Percentiles rank a stretch among this genome's conserved stretches.
Evolutionary conservation across 768 basidiomycete genomes (phyloP).

Genomic region (Hortiboletus campestris): DNA sequence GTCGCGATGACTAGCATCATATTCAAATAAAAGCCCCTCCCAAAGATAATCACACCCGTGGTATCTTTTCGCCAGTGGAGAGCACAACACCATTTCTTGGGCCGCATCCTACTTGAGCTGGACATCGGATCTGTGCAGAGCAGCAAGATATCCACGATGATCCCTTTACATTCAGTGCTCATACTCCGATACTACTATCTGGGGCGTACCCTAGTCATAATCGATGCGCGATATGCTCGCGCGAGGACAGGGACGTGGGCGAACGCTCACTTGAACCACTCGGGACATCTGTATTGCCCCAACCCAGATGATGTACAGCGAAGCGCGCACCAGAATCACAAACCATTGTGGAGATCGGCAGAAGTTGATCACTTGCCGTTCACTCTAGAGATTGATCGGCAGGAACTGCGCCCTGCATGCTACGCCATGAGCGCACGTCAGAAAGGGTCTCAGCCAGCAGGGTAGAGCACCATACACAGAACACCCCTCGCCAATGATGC

Average conservation of each 20-base stretch:
- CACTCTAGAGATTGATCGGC: constrained; percentile 52
- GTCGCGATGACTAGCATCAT: not conserved
- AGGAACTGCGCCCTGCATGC: constrained; percentile 55
- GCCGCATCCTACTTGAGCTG: constrained; percentile 33
- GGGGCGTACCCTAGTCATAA: constrained; percentile 38
- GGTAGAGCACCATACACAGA: constrained; percentile 44
- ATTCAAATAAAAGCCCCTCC: constrained; percentile 5
- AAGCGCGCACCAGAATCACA: constrained; percentile 33
- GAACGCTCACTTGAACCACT: constrained; percentile 2
- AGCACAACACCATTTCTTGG: not conserved
- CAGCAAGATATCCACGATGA: constrained; percentile 45
- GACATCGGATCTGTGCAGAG: constrained; percentile 48
- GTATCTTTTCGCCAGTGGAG: not conserved
- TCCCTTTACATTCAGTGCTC: constrained; percentile 44
- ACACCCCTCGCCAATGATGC: constrained; percentile 63
- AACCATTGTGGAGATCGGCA: constrained; percentile 58
- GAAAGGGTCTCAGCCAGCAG: constrained; percentile 5
- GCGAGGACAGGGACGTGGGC: not conserved
- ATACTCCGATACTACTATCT: not conserved
- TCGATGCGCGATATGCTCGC: constrained; percentile 40
- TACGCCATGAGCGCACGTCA: constrained; percentile 3
- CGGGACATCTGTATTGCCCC: not conserved
- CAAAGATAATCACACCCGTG: not conserved
- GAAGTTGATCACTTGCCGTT: constrained; percentile 55
- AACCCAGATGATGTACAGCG: not conserved